Evolutionary conservation across 176 grass and related monocot genomes (phyloP), one percentile per base, ranked within the genome.

Genomic region (Saccharum officinarum): DNA sequence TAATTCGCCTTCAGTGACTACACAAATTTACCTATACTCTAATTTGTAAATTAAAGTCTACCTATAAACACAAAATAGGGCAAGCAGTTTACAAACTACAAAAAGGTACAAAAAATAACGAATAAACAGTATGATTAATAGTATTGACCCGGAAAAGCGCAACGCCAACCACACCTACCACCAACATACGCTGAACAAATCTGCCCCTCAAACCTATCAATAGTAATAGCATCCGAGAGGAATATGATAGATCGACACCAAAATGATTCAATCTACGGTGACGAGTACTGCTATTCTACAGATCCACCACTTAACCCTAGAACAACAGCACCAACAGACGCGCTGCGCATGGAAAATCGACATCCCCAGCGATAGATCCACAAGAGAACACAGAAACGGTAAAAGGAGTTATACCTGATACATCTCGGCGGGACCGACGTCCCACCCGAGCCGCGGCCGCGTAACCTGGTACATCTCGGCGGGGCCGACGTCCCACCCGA

Each of bases 401-500:
- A 45, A 38, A 60, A 0, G 40, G 28, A 8, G 25, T 5, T 11
- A 89, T 91, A 96, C 94, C 94, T 81, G 78, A n/a, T 76, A 69
- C 23, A 91, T 88, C 62, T 92, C 91, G 49, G 89, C 91, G 50
- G 89, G 92, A 61, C 88, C 90, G 77, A 95, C 91, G 78, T 98
- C 96, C 96, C 93, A 98, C 1, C 89, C 93, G 4, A 89, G 85
- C 49, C 93, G 94, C 83, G 88, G 93, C 5, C 96, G 89, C 89
- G n/a, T 25, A 4, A 25, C 57, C 57, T 61, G 22, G 9, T 61
- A 61, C 57, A 61, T 61, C 64, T 92, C 91, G 49, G 89, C 91
- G 42, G 89, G 92, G 52, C 88, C 90, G 77, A 95, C 91, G 78
- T 98, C 96, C 96, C 93, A 98, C 2, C 89, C 93, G 6, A 95